A percentile compares a stretch with the other conserved stretches of the same genome.
phyloP scores from a whole-genome alignment of 768 basidiomycete species.

The Termitomyces bulborhizus region DNA sequence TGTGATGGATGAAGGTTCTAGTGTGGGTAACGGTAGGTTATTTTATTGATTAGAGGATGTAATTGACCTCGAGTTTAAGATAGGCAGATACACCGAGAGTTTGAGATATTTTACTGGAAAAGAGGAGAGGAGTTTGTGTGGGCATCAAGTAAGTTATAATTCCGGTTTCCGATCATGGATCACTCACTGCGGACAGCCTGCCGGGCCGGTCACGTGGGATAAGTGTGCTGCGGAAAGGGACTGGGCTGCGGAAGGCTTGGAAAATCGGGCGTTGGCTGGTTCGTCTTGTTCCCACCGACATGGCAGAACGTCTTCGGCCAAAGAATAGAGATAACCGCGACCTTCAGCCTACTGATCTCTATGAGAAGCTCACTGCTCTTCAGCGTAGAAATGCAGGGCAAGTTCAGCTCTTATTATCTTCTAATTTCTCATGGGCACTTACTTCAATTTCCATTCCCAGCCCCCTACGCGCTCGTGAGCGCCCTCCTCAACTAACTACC shows the following conservation, averaged over 20 bases:
- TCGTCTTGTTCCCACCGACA: conserved; percentile 13
- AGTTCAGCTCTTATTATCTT: conserved; percentile 15
- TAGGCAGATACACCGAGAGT: conserved; percentile 46
- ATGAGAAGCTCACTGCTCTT: conserved; percentile 59
- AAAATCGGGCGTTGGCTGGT: conserved; percentile 8
- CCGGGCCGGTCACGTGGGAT: conserved; percentile 9
- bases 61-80: conserved; percentile 64
- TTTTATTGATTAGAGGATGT: background rate
- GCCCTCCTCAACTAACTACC: conserved; percentile 21
- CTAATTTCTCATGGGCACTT: background rate
- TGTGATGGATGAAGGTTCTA: conserved; percentile 69
- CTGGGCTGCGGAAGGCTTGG: background rate
- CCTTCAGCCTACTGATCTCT: conserved; percentile 39
- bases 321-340: conserved; percentile 34
- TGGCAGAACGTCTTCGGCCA: conserved; percentile 29
- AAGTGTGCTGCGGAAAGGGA: conserved; percentile 16
- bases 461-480: background rate
- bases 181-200: background rate
- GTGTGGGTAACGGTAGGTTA: too few species aligned
- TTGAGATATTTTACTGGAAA: conserved; percentile 52
- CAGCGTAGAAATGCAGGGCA: conserved; percentile 61
- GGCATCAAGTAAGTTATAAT: too few species aligned
- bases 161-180: too few species aligned
- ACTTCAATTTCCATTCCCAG: background rate
- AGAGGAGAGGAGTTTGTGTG: conserved; percentile 54